Evolutionary conservation across 768 basidiomycete species (phyloP).

Genomic region (Macrocybe gigantea): DNA sequence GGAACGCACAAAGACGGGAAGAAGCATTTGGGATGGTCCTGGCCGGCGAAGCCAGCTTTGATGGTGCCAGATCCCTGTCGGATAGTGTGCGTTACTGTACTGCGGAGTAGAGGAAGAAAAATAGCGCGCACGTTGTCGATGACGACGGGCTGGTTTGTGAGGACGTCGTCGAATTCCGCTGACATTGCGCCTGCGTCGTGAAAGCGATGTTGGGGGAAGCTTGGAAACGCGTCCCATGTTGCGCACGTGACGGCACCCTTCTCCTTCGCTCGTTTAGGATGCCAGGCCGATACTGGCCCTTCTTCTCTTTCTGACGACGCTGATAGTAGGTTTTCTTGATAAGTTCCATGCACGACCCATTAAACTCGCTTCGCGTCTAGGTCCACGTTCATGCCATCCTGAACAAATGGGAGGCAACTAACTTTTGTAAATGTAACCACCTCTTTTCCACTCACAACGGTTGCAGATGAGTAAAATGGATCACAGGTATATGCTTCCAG

Average conservation of each 20-base stretch:
- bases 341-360: too few species aligned
- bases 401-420: conserved; percentile 85
- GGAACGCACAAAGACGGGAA: conserved; percentile 94
- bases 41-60: conserved; percentile 98
- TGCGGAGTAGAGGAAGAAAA: conserved; percentile 4
- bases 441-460: neutral
- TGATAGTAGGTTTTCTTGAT: conserved; percentile 15
- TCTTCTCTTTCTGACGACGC: conserved; percentile 11
- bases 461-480: conserved; percentile 4
- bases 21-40: conserved; percentile 99
- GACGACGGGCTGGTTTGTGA: conserved; percentile 98
- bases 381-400: conserved; percentile 33
- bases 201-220: conserved; percentile 6
- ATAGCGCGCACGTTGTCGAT: conserved; percentile 84
- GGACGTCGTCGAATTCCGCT: conserved; percentile 85
- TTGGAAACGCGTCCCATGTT: conserved; percentile 7
- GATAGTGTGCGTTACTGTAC: conserved; percentile 17
- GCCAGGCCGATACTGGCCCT: conserved; percentile 4
- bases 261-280: neutral
- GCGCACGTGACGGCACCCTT: too few species aligned
- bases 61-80: conserved; percentile 93
- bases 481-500: conserved; percentile 83
- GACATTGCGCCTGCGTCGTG: conserved; percentile 45
- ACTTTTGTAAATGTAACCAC: conserved; percentile 79
- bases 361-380: conserved; percentile 8